phyloP scores from a whole-genome alignment of 768 basidiomycete genomes.

The Dentipellis fragilis region DNA sequence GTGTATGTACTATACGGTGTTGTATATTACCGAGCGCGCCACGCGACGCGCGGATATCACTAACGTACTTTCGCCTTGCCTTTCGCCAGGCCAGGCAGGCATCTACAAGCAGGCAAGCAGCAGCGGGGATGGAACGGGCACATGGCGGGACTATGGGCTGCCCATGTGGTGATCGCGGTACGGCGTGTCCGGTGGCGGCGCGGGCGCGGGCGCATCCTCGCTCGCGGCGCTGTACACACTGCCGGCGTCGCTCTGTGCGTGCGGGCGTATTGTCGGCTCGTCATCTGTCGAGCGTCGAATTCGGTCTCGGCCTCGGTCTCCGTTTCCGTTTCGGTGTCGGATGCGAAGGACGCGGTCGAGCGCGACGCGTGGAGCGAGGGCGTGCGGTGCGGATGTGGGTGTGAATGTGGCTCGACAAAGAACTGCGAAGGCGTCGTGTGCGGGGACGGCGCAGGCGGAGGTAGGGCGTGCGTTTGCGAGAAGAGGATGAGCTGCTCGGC shows the following conservation, averaged over 20 bases:
- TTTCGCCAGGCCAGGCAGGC: not conserved
- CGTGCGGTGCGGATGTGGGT: slow-evolving; percentile 11
- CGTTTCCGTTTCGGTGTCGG: slow-evolving; percentile 20
- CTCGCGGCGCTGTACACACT: slow-evolving; percentile 9
- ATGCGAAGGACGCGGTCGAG: slow-evolving; percentile 15
- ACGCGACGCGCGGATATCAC: not conserved
- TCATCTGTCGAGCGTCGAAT: slow-evolving; percentile 53
- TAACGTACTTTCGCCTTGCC: not conserved
- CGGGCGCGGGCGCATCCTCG: not conserved
- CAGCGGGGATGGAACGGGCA: not conserved
- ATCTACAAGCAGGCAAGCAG: not conserved
- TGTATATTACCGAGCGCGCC: not conserved
- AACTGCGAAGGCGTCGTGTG: slow-evolving; percentile 27
- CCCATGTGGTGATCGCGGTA: not conserved
- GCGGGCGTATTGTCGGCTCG: slow-evolving; percentile 69
- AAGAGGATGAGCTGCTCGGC: slow-evolving; percentile 82
- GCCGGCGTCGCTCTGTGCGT: slow-evolving; percentile 5
- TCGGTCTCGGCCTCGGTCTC: slow-evolving; percentile 28
- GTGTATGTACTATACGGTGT: not conserved
- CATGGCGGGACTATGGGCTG: not conserved
- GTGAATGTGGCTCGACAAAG: slow-evolving; percentile 15
- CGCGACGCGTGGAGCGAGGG: slow-evolving; percentile 9
- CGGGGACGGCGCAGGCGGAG: slow-evolving; percentile 13
- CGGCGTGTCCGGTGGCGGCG: not conserved
- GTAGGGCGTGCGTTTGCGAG: slow-evolving; percentile 29